A percentile compares a stretch with the other conserved stretches of the same genome.
Conservation (phyloP, 2,329 filamentous ascomycete species). For the Cyphellophora attinorum region DNA sequence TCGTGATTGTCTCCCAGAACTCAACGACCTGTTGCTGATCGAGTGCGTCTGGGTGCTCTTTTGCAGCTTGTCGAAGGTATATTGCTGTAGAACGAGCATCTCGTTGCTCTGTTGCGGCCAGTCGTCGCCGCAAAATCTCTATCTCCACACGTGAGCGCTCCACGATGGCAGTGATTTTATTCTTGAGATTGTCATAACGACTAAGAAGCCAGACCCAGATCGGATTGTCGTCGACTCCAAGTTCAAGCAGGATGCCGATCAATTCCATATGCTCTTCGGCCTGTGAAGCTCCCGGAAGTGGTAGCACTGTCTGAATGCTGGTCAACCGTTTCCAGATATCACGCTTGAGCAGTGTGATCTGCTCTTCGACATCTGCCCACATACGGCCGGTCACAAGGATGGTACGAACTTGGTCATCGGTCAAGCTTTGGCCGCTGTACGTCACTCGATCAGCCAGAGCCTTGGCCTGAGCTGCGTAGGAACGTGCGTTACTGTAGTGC, state of each 20-base stretch:
- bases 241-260: constrained; percentile 78
- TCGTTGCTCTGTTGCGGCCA: constrained; percentile 66
- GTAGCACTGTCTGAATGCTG: constrained; percentile 51
- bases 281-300: constrained; percentile 40
- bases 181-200: constrained; percentile 79
- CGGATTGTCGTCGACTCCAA: constrained; percentile 90
- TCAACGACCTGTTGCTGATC: constrained; percentile 76
- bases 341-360: constrained; percentile 77
- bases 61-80: constrained; percentile 64
- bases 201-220: constrained; percentile 94
- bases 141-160: constrained; percentile 88
- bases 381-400: constrained; percentile 83
- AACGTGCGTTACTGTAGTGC: constrained; percentile 74
- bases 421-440: constrained; percentile 45
- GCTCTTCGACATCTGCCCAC: constrained; percentile 88
- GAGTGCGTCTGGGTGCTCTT: constrained; percentile 58
- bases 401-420: constrained; percentile 72
- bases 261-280: constrained; percentile 84
- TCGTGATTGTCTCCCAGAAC: constrained; percentile 81
- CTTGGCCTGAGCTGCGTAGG: constrained; percentile 69
- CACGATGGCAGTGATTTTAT: constrained; percentile 68
- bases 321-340: constrained; percentile 79
- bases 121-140: constrained; percentile 73
- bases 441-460: constrained; percentile 52
- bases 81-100: constrained; percentile 59